Base-by-base conservation (phyloP, 2,329 filamentous ascomycete genomes). In the Penicillium sp. region DNA sequence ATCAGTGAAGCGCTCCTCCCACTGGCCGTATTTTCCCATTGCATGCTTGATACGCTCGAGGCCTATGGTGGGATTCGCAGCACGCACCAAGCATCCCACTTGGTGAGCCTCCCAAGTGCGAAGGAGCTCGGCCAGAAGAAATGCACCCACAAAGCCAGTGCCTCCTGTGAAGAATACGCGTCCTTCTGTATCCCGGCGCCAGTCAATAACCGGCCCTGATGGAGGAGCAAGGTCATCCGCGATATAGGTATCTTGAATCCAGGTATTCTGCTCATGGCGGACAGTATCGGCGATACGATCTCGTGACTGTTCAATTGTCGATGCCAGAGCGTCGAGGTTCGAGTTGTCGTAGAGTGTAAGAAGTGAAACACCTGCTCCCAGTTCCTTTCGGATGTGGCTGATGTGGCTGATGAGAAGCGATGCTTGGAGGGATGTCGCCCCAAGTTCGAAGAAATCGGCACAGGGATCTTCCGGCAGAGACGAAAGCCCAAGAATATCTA, bases 91-190 rank as follows among this genome's bases (percentile, higher is more conserved):
- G 0, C 87, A 87, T 53, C 92, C 86, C 3, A 95, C 79, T 61
- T 84, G 85, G 21, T 49, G 39, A 11, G 52, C 43, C 2, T 39
- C 72, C 10, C 74, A 79, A 23, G 74, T 79, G 26, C 81, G 80
- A 0, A 96, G 79, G 1, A 95, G 74, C 50, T 93, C 88, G 51
- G 82, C 82, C 31, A 93, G 76, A 4, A 96, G 75, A 69, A 90
- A 93, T 1, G 49, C 49, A 8, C 54, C 54, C 23, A 56, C 75
- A 77, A 96, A 96, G 1, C 91, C 91, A 1, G 91, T 96, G 3
- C 89, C 90, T 26, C 92, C 91, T 1, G 91, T 96, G 5, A 96
- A 75, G 69, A 96, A 88, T 1, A 93, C 81, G 1, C 61, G 61
- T 3, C 67, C 68, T 44, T 69, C 66, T 25, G 57, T 61, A n/a